Evolutionary conservation across 306 rosid genomes (phyloP), one percentile per base, ranked within the genome.

Genomic region (Luffa acutangula): DNA sequence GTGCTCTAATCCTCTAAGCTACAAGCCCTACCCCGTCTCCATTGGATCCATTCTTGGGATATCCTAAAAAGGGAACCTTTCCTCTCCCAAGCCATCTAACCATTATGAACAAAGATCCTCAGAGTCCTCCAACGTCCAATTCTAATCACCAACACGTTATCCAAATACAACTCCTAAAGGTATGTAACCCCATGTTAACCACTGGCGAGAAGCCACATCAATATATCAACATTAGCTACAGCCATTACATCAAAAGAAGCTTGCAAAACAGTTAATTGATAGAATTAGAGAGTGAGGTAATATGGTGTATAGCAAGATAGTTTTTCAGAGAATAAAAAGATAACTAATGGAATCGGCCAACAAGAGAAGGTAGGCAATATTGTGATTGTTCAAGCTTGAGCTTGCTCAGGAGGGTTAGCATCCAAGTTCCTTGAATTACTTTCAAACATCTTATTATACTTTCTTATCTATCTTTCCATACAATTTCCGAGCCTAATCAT

Each of bases 221-320:
- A 70, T 70, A 70, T 70, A 70, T 70, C 76, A 70, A 45, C 76
- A 43, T 70, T 70, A 70, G 64, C 78, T 18, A 33, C 45, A 34
- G 8, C 13, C 33, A 18, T 69, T 42, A 2, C 18, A 6, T 42
- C 14, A 69, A 69, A 18, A n/a, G 5, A 42, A 69, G 49, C 42
- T 42, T 4, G 18, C 15, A 67, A n/a, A 42, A 8, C 9, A 67
- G 74, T 67, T 67, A 67, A 3, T n/a, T 67, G 52, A 59, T 41
- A 67, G 49, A 17, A 18, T 41, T 67, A 20, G 51, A n/a, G 75
- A 67, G 53, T 42, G 9, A 41, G 75, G 36, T 67, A 67, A 67
- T 67, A 7, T 39, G 31, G 73, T 66, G 39, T 3, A 3, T 39
- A 18, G 51, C 15, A 67, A 45, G 6, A 51, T 8, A 67, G 74